Base-by-base conservation (phyloP, 768 basidiomycete species). In the Xerocomus spinulosus region DNA sequence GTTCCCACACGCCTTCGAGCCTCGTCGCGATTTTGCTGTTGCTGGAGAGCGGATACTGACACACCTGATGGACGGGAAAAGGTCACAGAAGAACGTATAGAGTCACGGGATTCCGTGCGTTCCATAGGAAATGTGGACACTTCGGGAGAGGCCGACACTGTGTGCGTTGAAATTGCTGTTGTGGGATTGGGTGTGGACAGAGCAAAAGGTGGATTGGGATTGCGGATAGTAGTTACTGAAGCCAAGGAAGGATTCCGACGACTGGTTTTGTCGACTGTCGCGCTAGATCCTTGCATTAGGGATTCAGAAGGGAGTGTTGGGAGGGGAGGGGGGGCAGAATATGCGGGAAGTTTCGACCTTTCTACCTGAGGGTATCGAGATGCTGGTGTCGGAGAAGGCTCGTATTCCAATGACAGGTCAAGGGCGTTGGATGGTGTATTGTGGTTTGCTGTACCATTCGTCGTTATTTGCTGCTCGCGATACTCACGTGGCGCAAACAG, bases 101-200 rank as follows among this genome's bases (percentile, higher is more conserved):
- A 74, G 38, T 72, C 68, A 15, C 66, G 70, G 0, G 82, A 83
- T 17, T 76, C 71, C n/a, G 70, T 70, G 20, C 79, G 72, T 15
- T 68, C 58, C 25, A 81, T 38, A 24, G 58, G 63, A 23, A 61
- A 55, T 2, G 62, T 46, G 13, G 69, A 55, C 18, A 48, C 51
- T 49, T 67, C 67, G 25, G 71, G 69, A 6, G 73, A 66, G 49
- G 73, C 76, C 4, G 80, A 78, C 5, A 81, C 83, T 0, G 82
- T 87, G 53, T 83, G 81, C 0, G 78, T 63, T 2, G 83, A 85
- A 12, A 87, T 46, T 14, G 82, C 82, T 15, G 85, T 88, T 30
- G 85, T 87, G 1, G 82, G 72, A 48, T 73, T 78, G 0, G 78
- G 77, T 3, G 77, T 79, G 29, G 82, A 60, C 8, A 74, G 56